These are phyloP conservation scores for Penicillium nordicum DNA, from an alignment of 2,329 filamentous ascomycete species.

Conservation along the genomic window DNA sequence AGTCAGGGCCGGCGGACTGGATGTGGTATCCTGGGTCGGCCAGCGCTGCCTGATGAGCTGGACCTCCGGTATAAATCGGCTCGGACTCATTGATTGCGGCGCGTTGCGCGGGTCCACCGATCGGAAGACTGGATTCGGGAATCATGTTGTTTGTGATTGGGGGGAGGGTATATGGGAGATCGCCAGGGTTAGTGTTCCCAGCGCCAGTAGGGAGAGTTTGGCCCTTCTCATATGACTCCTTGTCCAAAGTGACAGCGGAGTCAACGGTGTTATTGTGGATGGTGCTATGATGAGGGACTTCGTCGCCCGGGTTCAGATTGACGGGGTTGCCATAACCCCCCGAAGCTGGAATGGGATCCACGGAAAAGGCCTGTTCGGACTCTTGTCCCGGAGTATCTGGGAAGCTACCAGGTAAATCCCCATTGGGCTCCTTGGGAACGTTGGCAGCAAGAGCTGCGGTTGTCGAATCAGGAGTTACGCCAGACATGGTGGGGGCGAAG, in stretches of 20 bases:
- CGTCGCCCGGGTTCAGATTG: conserved; percentile 72
- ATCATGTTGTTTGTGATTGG: conserved; percentile 63
- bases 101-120: conserved; percentile 47
- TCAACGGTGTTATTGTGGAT: conserved; percentile 69
- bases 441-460: conserved; percentile 58
- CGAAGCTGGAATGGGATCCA: conserved; percentile 59
- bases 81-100: conserved; percentile 19
- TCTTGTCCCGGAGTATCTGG: conserved; percentile 66
- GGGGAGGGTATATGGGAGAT: conserved; percentile 50
- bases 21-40: conserved; percentile 54
- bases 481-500: conserved; percentile 48
- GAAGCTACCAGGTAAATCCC: conserved; percentile 61
- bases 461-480: conserved; percentile 66
- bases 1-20: conserved; percentile 49
- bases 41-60: conserved; percentile 22
- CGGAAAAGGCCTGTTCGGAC: conserved; percentile 40
- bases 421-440: conserved; percentile 57
- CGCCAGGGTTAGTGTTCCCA: conserved; percentile 27
- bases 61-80: conserved; percentile 11
- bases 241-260: conserved; percentile 63
- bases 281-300: conserved; percentile 65
- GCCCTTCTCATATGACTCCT: conserved; percentile 81
- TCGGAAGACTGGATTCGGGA: conserved; percentile 77
- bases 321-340: conserved; percentile 71
- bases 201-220: conserved; percentile 48